Evolutionary conservation across 2,329 filamentous ascomycete species (phyloP).

Genomic region (Beauveria australis): DNA sequence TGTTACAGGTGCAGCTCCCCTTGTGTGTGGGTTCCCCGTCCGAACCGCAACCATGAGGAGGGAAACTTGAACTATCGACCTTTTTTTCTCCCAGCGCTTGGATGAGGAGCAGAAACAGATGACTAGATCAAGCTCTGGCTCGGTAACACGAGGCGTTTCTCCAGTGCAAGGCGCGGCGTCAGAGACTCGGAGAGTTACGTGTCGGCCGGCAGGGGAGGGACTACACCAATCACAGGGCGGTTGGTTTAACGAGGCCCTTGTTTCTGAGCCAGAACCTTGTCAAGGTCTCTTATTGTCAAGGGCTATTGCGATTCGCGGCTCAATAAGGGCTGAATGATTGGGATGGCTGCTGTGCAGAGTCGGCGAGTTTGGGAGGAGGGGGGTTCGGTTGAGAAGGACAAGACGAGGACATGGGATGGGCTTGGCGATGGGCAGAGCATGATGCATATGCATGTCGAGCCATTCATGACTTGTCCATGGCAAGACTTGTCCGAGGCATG

Average conservation of each 20-base stretch:
- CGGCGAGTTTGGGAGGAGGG: background rate
- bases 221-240: too few relatives aligned
- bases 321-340: background rate
- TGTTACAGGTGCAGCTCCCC: background rate
- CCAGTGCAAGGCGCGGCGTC: background rate
- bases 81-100: background rate
- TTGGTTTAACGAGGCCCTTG: too few relatives aligned
- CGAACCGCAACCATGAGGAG: background rate
- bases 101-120: background rate
- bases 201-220: background rate
- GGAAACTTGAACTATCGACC: background rate
- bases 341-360: background rate
- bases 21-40: background rate
- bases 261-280: too few relatives aligned
- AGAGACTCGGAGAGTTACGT: background rate
- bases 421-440: background rate
- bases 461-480: background rate
- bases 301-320: background rate
- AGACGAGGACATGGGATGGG: background rate
- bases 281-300: too few relatives aligned
- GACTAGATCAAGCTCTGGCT: background rate
- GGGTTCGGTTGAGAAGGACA: background rate
- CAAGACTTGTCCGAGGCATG: background rate
- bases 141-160: constrained; percentile 6
- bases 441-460: background rate